phyloP scores from a whole-genome alignment of 306 rosid species.

The Purshia tridentata region DNA sequence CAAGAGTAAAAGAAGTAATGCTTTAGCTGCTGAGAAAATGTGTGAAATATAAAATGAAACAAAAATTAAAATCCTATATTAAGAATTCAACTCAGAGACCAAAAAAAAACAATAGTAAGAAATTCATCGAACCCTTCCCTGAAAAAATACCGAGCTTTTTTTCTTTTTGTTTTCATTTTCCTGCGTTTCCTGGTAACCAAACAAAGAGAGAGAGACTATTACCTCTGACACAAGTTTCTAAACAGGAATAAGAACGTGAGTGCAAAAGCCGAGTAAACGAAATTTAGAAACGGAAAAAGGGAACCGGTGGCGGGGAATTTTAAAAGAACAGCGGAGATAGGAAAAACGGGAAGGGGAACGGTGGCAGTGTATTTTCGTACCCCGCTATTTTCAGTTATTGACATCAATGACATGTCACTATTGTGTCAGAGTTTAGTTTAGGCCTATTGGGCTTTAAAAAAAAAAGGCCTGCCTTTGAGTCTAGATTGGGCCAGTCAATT shows the following conservation, averaged over 20 bases:
- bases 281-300: neutral
- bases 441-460: neutral
- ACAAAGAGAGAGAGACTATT: neutral
- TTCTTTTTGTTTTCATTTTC: neutral
- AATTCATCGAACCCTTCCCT: neutral
- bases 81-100: too few species aligned
- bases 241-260: neutral
- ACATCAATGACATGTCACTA: too few species aligned
- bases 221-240: neutral
- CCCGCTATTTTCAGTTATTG: neutral
- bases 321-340: constrained; percentile 20
- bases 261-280: constrained; percentile 10
- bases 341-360: neutral
- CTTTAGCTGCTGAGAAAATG: neutral
- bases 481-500: neutral
- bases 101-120: too few species aligned
- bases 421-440: neutral
- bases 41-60: neutral
- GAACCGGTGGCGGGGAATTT: constrained; percentile 43
- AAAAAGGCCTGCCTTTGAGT: neutral
- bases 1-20: neutral
- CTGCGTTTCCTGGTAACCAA: constrained; percentile 2
- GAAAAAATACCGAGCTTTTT: neutral
- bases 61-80: neutral
- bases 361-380: neutral